These are phyloP conservation scores for Brachypodium distachyon DNA, from an alignment of 202 grass and related monocot species.

Conservation along the genomic window DNA sequence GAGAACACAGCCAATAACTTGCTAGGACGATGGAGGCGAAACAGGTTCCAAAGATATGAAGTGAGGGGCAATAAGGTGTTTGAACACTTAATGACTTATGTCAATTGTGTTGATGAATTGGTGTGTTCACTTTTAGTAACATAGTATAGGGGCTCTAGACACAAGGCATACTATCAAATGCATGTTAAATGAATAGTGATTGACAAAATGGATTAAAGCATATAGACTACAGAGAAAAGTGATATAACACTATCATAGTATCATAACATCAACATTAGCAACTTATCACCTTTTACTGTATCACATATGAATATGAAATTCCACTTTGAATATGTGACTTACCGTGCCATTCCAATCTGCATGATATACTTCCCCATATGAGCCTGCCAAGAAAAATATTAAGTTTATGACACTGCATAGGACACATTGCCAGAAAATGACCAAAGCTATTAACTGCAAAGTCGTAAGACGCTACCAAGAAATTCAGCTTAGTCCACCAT, in stretches of 20 bases:
- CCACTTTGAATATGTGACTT: slow-evolving; percentile 38
- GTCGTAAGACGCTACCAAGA: neutral
- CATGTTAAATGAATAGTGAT: neutral
- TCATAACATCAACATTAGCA: neutral
- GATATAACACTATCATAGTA: neutral
- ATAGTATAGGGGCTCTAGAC: neutral
- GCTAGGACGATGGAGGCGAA: slow-evolving; percentile 1
- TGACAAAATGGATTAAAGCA: neutral
- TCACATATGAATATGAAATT: slow-evolving; percentile 1
- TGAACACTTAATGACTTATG: neutral
- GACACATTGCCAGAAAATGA: slow-evolving; percentile 2
- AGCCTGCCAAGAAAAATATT: slow-evolving; percentile 39
- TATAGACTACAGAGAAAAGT: neutral
- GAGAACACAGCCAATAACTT: neutral
- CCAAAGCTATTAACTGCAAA: slow-evolving; percentile 3
- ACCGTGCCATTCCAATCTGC: slow-evolving; percentile 99
- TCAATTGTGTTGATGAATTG: neutral
- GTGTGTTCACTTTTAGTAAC: neutral
- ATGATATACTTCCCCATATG: slow-evolving; percentile 94
- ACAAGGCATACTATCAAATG: slow-evolving; percentile 8
- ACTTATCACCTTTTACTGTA: neutral
- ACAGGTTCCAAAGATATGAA: neutral
- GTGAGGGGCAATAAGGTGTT: neutral
- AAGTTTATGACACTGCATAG: slow-evolving; percentile 10
- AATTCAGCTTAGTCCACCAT: neutral